These are phyloP conservation scores for Acanthamoeba rhysodes DNA, from an alignment of 208 protist genomes.

Conservation along the genomic window DNA sequence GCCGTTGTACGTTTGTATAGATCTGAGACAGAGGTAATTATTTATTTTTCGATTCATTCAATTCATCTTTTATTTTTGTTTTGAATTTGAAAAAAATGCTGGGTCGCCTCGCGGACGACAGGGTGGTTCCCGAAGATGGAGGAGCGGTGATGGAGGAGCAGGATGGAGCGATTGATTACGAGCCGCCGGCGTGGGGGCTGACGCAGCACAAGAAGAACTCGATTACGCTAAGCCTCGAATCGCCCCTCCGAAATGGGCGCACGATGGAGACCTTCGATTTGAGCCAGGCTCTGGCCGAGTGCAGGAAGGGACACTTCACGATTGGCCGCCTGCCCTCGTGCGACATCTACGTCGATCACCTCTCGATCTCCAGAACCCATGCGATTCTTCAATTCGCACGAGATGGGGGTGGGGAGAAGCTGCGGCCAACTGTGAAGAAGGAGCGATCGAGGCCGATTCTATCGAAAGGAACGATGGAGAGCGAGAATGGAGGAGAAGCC, in stretches of 20 bases:
- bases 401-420: background rate
- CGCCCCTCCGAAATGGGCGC: background rate
- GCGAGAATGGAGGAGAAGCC: background rate
- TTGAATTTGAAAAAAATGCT: background rate
- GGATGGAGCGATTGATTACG: background rate
- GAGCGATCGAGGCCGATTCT: background rate
- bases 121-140: background rate
- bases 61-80: background rate
- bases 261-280: constrained; percentile 46
- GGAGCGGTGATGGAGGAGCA: background rate
- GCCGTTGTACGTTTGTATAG: too few species aligned
- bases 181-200: background rate
- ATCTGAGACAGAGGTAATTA: background rate
- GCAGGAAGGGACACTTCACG: background rate
- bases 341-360: constrained; percentile 2
- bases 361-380: background rate
- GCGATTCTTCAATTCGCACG: constrained; percentile 19
- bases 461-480: background rate
- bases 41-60: background rate
- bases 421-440: background rate
- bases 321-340: constrained; percentile 16
- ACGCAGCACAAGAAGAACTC: background rate
- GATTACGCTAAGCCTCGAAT: background rate
- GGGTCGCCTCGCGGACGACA: too few species aligned
- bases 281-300: background rate